These are phyloP conservation scores for Pseudogymnoascus sp. DNA, from an alignment of 2,329 filamentous ascomycete species.

Conservation along the genomic window DNA sequence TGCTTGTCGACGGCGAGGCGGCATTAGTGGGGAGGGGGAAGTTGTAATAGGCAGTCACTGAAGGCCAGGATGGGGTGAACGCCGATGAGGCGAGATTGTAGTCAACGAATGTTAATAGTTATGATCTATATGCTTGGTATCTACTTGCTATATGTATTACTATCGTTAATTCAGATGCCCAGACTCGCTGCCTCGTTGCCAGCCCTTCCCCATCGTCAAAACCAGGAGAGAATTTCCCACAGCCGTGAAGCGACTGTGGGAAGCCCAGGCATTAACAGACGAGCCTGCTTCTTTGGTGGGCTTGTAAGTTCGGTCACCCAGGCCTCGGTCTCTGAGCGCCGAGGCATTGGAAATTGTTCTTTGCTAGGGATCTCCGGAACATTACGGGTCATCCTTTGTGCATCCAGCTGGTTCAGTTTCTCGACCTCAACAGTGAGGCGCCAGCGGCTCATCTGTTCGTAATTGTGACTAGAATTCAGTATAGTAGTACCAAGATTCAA, in stretches of 20 bases:
- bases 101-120: too few relatives aligned
- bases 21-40: constrained; percentile 48
- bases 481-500: background rate
- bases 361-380: background rate
- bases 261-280: background rate
- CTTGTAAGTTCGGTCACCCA: background rate
- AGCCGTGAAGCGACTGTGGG: background rate
- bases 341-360: background rate
- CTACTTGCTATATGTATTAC: background rate
- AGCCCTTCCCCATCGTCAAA: background rate
- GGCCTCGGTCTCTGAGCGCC: background rate
- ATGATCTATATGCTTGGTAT: background rate
- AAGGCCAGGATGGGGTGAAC: background rate
- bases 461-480: background rate
- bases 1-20: constrained; percentile 74
- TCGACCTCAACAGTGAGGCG: background rate
- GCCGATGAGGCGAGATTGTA: too few relatives aligned
- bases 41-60: constrained; percentile 17
- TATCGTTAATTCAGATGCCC: background rate
- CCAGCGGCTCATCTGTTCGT: background rate
- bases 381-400: background rate
- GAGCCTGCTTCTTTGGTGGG: background rate
- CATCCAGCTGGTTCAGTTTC: background rate
- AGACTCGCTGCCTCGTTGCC: background rate
- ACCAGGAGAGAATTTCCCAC: background rate